A percentile compares a stretch with the other conserved stretches of the same genome.
phyloP scores from a whole-genome alignment of 805 yeast species.

The Candida pini region DNA sequence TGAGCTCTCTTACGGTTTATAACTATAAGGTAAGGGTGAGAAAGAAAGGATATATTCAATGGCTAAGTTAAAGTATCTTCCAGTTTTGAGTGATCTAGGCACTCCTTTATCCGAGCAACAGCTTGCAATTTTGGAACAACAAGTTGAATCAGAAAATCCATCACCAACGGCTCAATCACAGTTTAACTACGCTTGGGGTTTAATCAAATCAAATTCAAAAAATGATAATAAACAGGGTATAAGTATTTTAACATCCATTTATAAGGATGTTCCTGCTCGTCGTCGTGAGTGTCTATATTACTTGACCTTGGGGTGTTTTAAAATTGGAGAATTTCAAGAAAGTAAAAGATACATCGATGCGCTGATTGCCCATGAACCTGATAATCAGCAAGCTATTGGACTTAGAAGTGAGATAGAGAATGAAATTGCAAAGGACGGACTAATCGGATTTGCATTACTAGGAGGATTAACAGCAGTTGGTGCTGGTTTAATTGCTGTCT shows the following conservation, averaged over 20 bases:
- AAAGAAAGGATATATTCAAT: slow-evolving; percentile 5
- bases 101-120: slow-evolving; percentile 68
- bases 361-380: slow-evolving; percentile 74
- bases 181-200: slow-evolving; percentile 96
- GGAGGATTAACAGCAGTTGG: slow-evolving; percentile 85
- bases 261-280: slow-evolving; percentile 72
- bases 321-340: slow-evolving; percentile 79
- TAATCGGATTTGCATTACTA: slow-evolving; percentile 81
- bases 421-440: slow-evolving; percentile 78
- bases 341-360: slow-evolving; percentile 83
- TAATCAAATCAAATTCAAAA: slow-evolving; percentile 62
- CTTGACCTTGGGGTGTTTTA: slow-evolving; percentile 79
- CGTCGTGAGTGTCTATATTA: slow-evolving; percentile 89
- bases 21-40: too few relatives aligned
- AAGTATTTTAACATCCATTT: slow-evolving; percentile 61
- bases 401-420: slow-evolving; percentile 76
- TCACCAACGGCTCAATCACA: slow-evolving; percentile 74
- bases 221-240: slow-evolving; percentile 77
- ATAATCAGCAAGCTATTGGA: slow-evolving; percentile 68
- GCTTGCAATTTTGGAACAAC: slow-evolving; percentile 67
- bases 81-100: slow-evolving; percentile 23
- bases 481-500: slow-evolving; percentile 39
- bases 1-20: too few relatives aligned
- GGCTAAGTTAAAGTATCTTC: slow-evolving; percentile 25
- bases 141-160: slow-evolving; percentile 77